Percentiles rank a stretch among this genome's conserved stretches.
Conservation (phyloP, 2,329 filamentous ascomycete species). For the Macrophomina phaseolina region DNA sequence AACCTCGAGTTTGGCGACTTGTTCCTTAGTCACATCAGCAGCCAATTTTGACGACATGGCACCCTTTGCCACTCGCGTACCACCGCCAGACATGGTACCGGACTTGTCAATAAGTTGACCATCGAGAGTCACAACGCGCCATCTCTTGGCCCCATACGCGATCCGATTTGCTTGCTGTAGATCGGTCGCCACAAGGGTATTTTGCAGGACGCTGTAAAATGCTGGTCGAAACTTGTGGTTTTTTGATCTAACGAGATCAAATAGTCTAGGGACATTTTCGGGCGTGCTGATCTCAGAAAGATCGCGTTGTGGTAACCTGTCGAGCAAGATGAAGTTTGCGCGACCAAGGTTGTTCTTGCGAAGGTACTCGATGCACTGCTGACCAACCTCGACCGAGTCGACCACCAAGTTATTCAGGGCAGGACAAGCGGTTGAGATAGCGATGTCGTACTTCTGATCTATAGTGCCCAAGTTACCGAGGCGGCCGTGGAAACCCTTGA, state of each 20-base stretch:
- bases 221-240: constrained; percentile 85
- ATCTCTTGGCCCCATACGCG: constrained; percentile 89
- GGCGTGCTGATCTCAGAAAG: constrained; percentile 83
- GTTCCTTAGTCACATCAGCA: constrained; percentile 85
- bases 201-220: constrained; percentile 94
- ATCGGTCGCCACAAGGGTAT: constrained; percentile 91
- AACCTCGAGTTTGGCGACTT: constrained; percentile 83
- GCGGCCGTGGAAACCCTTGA: constrained; percentile 95
- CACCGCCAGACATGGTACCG: constrained; percentile 98
- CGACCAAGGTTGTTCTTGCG: constrained; percentile 96
- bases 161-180: constrained; percentile 97
- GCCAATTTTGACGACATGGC: constrained; percentile 96
- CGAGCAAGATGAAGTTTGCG: constrained; percentile 95
- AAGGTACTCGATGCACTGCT: constrained; percentile 97
- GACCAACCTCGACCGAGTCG: constrained; percentile 91
- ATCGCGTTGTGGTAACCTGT: constrained; percentile 81
- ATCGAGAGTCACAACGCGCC: constrained; percentile 94
- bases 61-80: constrained; percentile 85
- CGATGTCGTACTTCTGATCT: constrained; percentile 91
- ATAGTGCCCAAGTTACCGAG: constrained; percentile 94
- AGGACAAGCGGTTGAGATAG: constrained; percentile 96
- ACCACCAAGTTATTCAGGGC: constrained; percentile 95
- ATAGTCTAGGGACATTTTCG: constrained; percentile 88
- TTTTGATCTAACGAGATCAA: constrained; percentile 90
- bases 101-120: constrained; percentile 97